Percentiles rank a stretch among this genome's conserved stretches.
Conservation (phyloP, 2,329 filamentous ascomycete species). For the Aspergillus costaricaensis region DNA sequence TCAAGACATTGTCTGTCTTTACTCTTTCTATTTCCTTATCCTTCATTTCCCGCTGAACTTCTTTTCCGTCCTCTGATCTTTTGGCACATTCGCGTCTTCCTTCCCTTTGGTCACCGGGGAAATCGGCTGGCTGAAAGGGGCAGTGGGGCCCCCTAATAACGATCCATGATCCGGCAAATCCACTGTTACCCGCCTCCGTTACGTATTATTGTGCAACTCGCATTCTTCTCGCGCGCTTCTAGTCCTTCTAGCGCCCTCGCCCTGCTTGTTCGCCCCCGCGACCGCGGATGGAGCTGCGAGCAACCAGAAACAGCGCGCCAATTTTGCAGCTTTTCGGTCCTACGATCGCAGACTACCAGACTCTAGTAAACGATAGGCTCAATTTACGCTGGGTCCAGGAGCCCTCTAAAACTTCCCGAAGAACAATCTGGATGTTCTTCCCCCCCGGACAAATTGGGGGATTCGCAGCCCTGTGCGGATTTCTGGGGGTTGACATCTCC, state of each 20-base stretch:
- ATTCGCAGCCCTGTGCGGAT: slow-evolving; percentile 3
- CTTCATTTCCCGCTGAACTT: not conserved
- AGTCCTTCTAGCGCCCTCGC: slow-evolving; percentile 26
- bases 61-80: not conserved
- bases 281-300: slow-evolving; percentile 7
- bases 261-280: slow-evolving; percentile 16
- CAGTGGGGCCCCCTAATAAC: slow-evolving; percentile 18
- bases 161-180: slow-evolving; percentile 22
- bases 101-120: slow-evolving; percentile 17
- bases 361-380: not conserved
- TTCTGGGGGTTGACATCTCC: slow-evolving; percentile 7
- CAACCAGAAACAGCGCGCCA: slow-evolving; percentile 6
- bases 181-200: slow-evolving; percentile 24
- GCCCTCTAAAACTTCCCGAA: not conserved
- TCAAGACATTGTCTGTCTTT: slow-evolving; percentile 4
- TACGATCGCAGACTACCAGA: slow-evolving; percentile 1
- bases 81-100: not conserved
- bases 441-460: not conserved
- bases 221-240: slow-evolving; percentile 25
- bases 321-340: slow-evolving; percentile 12
- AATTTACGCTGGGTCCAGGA: not conserved
- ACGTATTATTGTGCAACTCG: slow-evolving; percentile 21
- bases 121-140: slow-evolving; percentile 22
- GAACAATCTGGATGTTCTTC: not conserved
- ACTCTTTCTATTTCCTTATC: slow-evolving; percentile 2